These are phyloP conservation scores for Chaetomium olivaceum DNA, from an alignment of 2,329 filamentous ascomycete genomes.

Conservation along the genomic window DNA sequence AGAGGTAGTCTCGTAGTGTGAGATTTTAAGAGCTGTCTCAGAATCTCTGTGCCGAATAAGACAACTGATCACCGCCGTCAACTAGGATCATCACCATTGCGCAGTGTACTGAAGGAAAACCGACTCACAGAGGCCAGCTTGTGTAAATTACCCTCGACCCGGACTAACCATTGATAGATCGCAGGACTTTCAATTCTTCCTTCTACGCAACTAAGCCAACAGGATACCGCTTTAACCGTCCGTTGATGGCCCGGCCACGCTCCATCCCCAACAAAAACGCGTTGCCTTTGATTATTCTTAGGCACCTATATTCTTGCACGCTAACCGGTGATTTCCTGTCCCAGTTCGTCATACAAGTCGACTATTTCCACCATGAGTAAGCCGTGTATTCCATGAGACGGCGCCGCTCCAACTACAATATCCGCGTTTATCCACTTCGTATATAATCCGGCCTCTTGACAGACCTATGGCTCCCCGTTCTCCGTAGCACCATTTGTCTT, in stretches of 20 bases:
- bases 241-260: not conserved
- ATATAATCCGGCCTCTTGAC: not conserved
- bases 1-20: too few species aligned
- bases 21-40: too few species aligned
- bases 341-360: not conserved
- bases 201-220: not conserved
- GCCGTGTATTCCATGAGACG: not conserved
- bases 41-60: too few species aligned
- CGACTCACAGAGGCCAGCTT: not conserved
- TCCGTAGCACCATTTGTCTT: constrained; percentile 37
- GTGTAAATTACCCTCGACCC: too few species aligned
- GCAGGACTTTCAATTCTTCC: not conserved
- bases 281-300: not conserved
- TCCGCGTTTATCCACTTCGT: not conserved
- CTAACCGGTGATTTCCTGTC: not conserved
- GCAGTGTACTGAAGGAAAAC: not conserved
- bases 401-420: not conserved
- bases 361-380: not conserved
- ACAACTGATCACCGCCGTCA: not conserved
- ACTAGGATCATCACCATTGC: not conserved
- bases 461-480: not conserved
- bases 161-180: not conserved
- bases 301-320: not conserved
- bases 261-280: not conserved
- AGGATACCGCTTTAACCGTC: not conserved